phyloP scores from a whole-genome alignment of 495 filamentous ascomycete genomes.

The Tuber melanosporum region DNA sequence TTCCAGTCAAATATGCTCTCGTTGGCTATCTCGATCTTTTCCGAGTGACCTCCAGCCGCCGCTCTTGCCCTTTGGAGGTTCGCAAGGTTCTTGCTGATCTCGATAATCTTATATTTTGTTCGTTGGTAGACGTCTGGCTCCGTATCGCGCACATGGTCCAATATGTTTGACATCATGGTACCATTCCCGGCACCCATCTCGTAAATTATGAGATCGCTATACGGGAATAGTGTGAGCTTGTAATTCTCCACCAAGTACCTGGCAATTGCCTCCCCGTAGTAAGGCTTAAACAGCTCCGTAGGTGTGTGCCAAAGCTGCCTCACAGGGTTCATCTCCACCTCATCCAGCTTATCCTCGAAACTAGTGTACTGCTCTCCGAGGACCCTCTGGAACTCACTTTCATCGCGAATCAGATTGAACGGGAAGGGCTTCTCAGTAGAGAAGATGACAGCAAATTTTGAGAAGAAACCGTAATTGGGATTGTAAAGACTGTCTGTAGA shows the following conservation, averaged over 20 bases:
- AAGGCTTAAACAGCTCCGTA: conserved; percentile 91
- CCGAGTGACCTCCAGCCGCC: conserved; percentile 63
- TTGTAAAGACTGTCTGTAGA: conserved; percentile 87
- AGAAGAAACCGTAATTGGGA: conserved; percentile 95
- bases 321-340: conserved; percentile 57
- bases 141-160: conserved; percentile 87
- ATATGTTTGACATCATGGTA: conserved; percentile 94
- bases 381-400: conserved; percentile 68
- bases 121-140: conserved; percentile 90
- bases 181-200: conserved; percentile 97
- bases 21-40: conserved; percentile 89
- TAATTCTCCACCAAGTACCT: conserved; percentile 93
- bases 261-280: conserved; percentile 94
- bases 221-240: conserved; percentile 85
- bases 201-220: conserved; percentile 96
- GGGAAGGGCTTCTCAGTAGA: conserved; percentile 86
- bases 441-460: conserved; percentile 95
- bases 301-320: conserved; percentile 98
- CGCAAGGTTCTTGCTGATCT: conserved; percentile 79
- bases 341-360: conserved; percentile 85
- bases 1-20: conserved; percentile 92
- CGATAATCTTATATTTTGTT: conserved; percentile 90
- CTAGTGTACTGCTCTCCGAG: conserved; percentile 73
- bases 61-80: conserved; percentile 57
- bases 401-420: conserved; percentile 72